Base-by-base conservation (phyloP, 2,329 filamentous ascomycete species). In the Hypoxylon sp. region DNA sequence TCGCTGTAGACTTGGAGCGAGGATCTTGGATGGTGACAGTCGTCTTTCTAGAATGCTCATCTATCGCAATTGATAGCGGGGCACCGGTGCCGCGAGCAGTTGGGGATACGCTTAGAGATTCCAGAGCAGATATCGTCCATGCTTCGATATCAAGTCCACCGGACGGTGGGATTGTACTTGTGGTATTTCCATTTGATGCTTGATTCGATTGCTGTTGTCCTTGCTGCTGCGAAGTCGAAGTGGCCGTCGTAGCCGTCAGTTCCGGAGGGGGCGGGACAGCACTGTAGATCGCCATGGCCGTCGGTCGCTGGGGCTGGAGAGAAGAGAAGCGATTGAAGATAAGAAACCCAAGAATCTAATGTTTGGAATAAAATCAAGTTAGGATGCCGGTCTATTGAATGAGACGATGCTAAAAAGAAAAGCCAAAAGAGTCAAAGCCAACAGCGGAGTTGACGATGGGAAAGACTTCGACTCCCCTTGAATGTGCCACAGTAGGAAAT, bases 11-110 rank as follows among this genome's bases (percentile, higher is more conserved):
- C 33, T 67, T 69, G 4, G 65, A 55, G 40, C 72, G 72, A 9
- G 74, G 68, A 62, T 74, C 67, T 63, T 74, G 70, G 60, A 77
- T 73, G 53, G 64, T 66, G 48, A 73, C 69, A 22, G 70, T 71
- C 52, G 70, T 72, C 71, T 75, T 69, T 56, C 68, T 71, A 45
- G 69, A 68, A 54, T 72, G 69, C 28, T 88, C 87, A 77, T 96
- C 92, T 55, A 97, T 86, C 1, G 92, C 89, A 70, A 97, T 96
- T 50, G 89, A 84, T 55, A 97, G 84, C 3, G 89, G 84, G 26
- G 86, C 84, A 46, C 87, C 86, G 2, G 87, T 87, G 56, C 88
- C 89, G 50, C 84, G 83, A n/a, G 84, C 83, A 24, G 82, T 74
- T 8, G 86, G 81, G 0, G 86, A 84, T 42, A 89, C 79, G 73